Base-by-base conservation (phyloP, 768 basidiomycete species). In the Mycena olivaceomarginata region DNA sequence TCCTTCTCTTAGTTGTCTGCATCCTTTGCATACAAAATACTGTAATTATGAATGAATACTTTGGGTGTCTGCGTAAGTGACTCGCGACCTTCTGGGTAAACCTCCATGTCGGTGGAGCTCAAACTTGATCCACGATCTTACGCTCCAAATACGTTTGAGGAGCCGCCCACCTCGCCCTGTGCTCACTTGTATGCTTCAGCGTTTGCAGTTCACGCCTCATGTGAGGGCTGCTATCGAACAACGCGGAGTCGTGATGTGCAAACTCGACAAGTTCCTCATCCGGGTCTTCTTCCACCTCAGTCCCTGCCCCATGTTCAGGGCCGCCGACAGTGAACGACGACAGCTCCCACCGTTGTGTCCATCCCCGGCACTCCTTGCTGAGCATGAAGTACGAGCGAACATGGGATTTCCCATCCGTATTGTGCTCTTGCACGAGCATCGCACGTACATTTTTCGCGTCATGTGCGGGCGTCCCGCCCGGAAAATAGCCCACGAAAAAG, bases 171-270 rank as follows among this genome's bases (percentile, higher is more conserved):
- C 59, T 31, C 59, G 59, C 59, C 31, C 31, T 60, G 4, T 37
- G 59, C 25, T 37, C 31, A 31, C 25, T 37, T 11, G 9, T 37
- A 60, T 60, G 6, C 59, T 60, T 60, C 56, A 57, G 56, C 56
- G 56, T 57, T 57, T n/a, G 56, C 6, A 10, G 56, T 25, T 57
- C 56, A n/a, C 20, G 56, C 56, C 56, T 22, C n/a, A 8, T 22
- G 56, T 57, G 56, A 22, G 56, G 56, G 56, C 56, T 57, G 56
- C 56, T 57, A 22, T 57, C n/a, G 56, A 57, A 57, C n/a, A 57
- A 57, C n/a, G 56, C 56, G 56, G 56, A n/a, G 56, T 57, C 56
- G n/a, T 60, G 31, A 22, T 9, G n/a, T 60, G 31, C 2, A 6
- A 6, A 60, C 31, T 37, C 59, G 59, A 60, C 59, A 31, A 60